phyloP scores from a whole-genome alignment of 805 yeast species.

The Brettanomyces naardenensis region DNA sequence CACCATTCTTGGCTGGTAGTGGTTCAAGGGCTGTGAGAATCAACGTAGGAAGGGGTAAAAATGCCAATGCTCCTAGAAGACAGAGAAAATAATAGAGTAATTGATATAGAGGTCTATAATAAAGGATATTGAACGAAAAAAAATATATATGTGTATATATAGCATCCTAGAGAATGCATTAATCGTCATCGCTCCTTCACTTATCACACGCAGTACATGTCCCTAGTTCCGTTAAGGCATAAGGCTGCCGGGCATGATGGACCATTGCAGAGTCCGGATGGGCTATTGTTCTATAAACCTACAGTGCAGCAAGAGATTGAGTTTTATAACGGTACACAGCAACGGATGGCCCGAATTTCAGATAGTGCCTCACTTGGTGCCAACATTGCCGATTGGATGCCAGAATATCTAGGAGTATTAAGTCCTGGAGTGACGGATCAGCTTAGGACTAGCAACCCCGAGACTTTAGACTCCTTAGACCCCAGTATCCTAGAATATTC shows the following conservation, averaged over 20 bases:
- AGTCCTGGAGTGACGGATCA: conserved; percentile 33
- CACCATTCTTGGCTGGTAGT: conserved; percentile 76
- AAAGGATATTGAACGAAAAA: background rate
- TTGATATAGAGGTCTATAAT: too few species aligned
- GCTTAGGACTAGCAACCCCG: conserved; percentile 7
- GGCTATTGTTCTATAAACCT: conserved; percentile 66
- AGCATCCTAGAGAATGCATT: too few species aligned
- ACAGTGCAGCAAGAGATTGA: conserved; percentile 56
- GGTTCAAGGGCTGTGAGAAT: conserved; percentile 54
- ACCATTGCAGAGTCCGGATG: conserved; percentile 52
- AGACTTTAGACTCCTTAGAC: conserved; percentile 14
- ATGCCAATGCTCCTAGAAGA: conserved; percentile 58
- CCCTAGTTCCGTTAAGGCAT: conserved; percentile 35
- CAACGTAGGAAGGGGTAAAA: conserved; percentile 77
- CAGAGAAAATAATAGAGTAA: conserved; percentile 15
- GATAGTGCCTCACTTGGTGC: conserved; percentile 26
- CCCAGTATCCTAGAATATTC: conserved; percentile 13
- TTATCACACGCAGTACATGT: conserved; percentile 9
- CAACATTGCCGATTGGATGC: conserved; percentile 48
- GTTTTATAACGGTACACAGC: conserved; percentile 49
- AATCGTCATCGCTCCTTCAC: too few species aligned
- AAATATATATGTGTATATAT: too few species aligned
- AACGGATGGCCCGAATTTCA: background rate
- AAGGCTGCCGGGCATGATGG: conserved; percentile 96
- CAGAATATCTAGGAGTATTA: conserved; percentile 55